These are phyloP conservation scores for Taphrina sp. DNA, from an alignment of 1,139 yeast genomes.

Conservation along the genomic window DNA sequence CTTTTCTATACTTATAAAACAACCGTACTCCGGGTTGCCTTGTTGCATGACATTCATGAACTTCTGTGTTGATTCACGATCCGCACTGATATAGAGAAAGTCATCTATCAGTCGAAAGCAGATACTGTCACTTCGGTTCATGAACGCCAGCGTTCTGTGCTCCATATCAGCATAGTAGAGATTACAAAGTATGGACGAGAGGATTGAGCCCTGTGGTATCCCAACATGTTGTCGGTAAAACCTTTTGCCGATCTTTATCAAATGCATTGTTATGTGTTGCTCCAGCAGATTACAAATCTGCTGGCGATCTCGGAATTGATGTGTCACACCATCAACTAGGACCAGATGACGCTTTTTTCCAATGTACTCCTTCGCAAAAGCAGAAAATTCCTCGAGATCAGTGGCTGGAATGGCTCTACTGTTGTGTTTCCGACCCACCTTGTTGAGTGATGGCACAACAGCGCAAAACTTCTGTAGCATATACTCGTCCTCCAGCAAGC, in stretches of 20 bases:
- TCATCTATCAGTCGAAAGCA: slow-evolving; percentile 76
- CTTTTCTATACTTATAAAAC: slow-evolving; percentile 58
- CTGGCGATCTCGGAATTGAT: slow-evolving; percentile 31
- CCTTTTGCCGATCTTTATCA: slow-evolving; percentile 45
- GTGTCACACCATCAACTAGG: slow-evolving; percentile 29
- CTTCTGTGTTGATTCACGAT: slow-evolving; percentile 40
- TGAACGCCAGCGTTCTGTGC: slow-evolving; percentile 48
- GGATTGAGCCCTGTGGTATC: slow-evolving; percentile 79
- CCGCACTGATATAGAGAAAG: slow-evolving; percentile 64
- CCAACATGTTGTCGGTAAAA: slow-evolving; percentile 59
- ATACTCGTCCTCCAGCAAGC: slow-evolving; percentile 31
- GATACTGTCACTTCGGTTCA: slow-evolving; percentile 39
- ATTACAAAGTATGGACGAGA: slow-evolving; percentile 76
- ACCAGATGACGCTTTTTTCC: slow-evolving; percentile 21
- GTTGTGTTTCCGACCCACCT: slow-evolving; percentile 13
- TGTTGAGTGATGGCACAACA: slow-evolving; percentile 17
- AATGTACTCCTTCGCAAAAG: slow-evolving; percentile 15
- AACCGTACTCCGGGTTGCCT: slow-evolving; percentile 53
- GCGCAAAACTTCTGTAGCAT: slow-evolving; percentile 32
- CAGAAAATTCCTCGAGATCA: slow-evolving; percentile 17
- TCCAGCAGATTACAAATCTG: slow-evolving; percentile 40
- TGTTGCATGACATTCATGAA: slow-evolving; percentile 43
- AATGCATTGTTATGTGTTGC: slow-evolving; percentile 49
- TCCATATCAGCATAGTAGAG: slow-evolving; percentile 67
- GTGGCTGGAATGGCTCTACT: slow-evolving; percentile 21